Conservation (phyloP, 2,329 filamentous ascomycete species). For the Fusarium subglutinans region DNA sequence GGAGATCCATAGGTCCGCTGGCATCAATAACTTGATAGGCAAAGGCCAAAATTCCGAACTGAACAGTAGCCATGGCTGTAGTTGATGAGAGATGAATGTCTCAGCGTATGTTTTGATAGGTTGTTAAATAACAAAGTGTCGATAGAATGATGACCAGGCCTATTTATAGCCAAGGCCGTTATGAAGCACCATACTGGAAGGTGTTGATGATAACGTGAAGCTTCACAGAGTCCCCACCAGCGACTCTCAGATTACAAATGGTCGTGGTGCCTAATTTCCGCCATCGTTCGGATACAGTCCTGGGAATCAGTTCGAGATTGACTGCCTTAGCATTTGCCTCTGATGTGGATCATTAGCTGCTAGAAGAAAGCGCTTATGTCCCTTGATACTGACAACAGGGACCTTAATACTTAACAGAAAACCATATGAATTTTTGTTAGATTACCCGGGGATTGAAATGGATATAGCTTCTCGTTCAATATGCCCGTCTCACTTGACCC, state of each 20-base stretch:
- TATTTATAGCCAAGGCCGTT: background rate
- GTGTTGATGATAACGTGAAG: background rate
- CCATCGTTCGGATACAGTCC: background rate
- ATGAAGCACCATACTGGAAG: fast-evolving
- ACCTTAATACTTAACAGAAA: fast-evolving
- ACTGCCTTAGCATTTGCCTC: background rate
- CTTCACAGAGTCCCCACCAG: background rate
- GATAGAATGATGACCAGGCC: too few species aligned
- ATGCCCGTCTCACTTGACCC: fast-evolving
- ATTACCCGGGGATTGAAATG: fast-evolving
- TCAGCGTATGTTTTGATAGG: fast-evolving
- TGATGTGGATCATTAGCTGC: fast-evolving
- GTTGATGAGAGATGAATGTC: fast-evolving
- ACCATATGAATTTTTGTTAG: background rate
- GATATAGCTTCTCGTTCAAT: fast-evolving
- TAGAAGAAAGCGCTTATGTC: fast-evolving
- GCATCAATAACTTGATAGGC: background rate
- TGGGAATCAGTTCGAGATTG: fast-evolving
- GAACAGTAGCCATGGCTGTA: background rate
- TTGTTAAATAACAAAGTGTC: fast-evolving
- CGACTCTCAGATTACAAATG: background rate
- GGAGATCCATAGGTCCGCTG: background rate
- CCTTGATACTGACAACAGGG: background rate
- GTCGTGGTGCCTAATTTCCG: background rate
- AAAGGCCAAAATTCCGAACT: background rate